Evolutionary conservation across 306 rosid genomes (phyloP).

Genomic region (Vicia faba): DNA sequence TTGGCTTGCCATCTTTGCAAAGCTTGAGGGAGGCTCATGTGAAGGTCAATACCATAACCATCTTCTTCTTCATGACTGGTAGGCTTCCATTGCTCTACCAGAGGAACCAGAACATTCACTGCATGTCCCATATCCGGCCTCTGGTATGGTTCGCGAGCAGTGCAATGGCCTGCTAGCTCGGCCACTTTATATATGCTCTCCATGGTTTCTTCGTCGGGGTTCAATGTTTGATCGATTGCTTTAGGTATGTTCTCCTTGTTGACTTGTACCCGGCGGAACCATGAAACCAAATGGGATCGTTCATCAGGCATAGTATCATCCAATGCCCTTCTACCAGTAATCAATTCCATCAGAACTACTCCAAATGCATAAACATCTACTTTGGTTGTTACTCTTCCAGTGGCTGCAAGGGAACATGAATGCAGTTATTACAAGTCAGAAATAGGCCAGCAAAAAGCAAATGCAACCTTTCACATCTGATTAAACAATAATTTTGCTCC

Average conservation of each 20-base stretch:
- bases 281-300: constrained; percentile 78
- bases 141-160: constrained; percentile 87
- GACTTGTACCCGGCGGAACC: constrained; percentile 80
- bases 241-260: constrained; percentile 92
- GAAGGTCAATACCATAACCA: constrained; percentile 52
- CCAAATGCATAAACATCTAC: constrained; percentile 93
- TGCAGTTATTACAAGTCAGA: neutral
- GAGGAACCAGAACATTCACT: constrained; percentile 76
- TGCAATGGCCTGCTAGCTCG: constrained; percentile 87
- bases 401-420: constrained; percentile 55
- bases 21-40: constrained; percentile 87
- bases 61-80: constrained; percentile 62
- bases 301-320: constrained; percentile 83
- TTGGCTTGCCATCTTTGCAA: constrained; percentile 91
- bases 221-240: constrained; percentile 70
- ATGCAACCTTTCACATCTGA: constrained; percentile 14
- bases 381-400: constrained; percentile 94
- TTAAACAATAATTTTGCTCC: constrained; percentile 15
- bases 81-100: constrained; percentile 87
- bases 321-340: constrained; percentile 79
- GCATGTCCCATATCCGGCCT: constrained; percentile 97
- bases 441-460: constrained; percentile 8
- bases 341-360: constrained; percentile 82
- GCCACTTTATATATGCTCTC: constrained; percentile 88
- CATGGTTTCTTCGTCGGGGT: constrained; percentile 91